These are phyloP conservation scores for Blastocrithidia nonstop DNA, from an alignment of 208 protist genomes.

Conservation along the genomic window DNA sequence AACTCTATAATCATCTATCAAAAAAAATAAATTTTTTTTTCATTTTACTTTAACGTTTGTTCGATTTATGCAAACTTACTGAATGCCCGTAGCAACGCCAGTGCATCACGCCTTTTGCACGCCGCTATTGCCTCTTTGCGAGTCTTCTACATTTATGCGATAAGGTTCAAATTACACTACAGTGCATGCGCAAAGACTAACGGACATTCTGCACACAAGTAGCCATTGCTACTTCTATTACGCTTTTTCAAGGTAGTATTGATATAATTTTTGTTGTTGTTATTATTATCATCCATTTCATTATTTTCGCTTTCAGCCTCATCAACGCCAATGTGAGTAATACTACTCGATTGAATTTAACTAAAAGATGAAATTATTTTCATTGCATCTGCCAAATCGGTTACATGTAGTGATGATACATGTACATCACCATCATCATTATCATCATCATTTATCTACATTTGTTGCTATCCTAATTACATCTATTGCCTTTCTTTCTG, in stretches of 20 bases:
- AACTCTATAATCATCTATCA: neutral
- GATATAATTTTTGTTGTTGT: conserved; percentile 1
- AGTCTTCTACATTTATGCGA: neutral
- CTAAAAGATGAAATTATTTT: neutral
- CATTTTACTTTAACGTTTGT: neutral
- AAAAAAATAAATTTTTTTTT: neutral
- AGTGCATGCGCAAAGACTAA: neutral
- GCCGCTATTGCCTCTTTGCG: neutral
- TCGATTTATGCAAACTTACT: neutral
- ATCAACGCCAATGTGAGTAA: neutral
- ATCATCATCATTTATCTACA: neutral
- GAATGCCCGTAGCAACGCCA: neutral
- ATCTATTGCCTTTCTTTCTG: neutral
- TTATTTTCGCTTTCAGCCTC: neutral
- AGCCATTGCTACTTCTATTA: neutral
- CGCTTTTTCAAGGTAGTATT: neutral
- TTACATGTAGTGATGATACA: neutral
- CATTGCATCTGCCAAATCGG: neutral
- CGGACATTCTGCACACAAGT: neutral
- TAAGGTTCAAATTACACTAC: neutral
- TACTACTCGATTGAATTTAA: too few relatives aligned
- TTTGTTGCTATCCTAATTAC: neutral
- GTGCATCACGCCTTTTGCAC: neutral
- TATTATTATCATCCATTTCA: neutral
- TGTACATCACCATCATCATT: conserved; percentile 1